These are phyloP conservation scores for Agroathelia rolfsii DNA, from an alignment of 1,284 basidiomycete species.

Conservation along the genomic window DNA sequence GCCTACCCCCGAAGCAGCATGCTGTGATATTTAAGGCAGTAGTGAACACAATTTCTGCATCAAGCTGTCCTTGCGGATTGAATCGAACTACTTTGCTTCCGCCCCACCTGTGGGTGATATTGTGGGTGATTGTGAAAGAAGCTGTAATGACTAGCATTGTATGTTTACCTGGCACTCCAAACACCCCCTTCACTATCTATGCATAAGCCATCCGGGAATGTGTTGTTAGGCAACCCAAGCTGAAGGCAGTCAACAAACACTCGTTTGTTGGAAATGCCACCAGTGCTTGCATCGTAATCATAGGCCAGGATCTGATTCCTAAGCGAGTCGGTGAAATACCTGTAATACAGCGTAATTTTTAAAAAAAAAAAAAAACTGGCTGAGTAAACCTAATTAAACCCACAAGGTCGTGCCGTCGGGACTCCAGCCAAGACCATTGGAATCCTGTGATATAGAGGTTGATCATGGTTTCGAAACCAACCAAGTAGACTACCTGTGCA, in stretches of 20 bases:
- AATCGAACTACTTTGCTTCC: constrained; percentile 51
- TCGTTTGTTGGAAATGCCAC: constrained; percentile 43
- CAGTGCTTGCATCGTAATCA: constrained; percentile 50
- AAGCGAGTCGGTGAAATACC: constrained; percentile 61
- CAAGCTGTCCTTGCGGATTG: constrained; percentile 36
- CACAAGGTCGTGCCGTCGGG: constrained; percentile 50
- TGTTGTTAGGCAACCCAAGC: constrained; percentile 35
- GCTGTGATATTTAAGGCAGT: constrained; percentile 52
- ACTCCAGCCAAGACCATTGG: constrained; percentile 57
- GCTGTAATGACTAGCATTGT: too few relatives aligned
- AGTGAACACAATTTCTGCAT: constrained; percentile 48
- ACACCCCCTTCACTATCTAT: constrained; percentile 53
- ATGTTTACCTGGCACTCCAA: constrained; percentile 56
- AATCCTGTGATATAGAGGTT: constrained; percentile 34
- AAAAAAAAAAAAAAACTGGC: constrained; percentile 5
- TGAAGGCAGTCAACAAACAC: constrained; percentile 46
- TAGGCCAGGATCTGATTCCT: constrained; percentile 57
- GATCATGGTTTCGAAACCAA: constrained; percentile 4
- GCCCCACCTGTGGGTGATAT: constrained; percentile 39
- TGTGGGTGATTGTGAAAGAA: constrained; percentile 9
- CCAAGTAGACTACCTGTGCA: too few relatives aligned
- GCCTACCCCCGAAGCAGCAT: constrained; percentile 58
- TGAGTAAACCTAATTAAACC: constrained; percentile 13
- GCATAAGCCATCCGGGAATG: constrained; percentile 57
- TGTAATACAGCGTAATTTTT: constrained; percentile 22